Evolutionary conservation across 768 basidiomycete genomes (phyloP).

Genomic region (Tricholoma saponaceum): DNA sequence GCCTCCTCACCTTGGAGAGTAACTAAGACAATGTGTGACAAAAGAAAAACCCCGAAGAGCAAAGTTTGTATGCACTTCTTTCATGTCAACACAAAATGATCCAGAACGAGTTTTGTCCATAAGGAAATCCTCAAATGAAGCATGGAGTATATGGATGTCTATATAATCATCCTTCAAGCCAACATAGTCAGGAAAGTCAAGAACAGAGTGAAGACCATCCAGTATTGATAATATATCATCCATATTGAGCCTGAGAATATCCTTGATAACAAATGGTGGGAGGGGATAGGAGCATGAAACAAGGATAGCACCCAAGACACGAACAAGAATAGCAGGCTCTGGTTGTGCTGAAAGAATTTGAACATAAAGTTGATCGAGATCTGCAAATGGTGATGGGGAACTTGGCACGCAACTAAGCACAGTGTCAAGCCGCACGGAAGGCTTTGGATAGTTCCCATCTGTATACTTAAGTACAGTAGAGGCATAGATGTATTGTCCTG

Average conservation of each 20-base stretch:
- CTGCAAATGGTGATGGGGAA: not conserved
- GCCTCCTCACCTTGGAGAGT: not conserved
- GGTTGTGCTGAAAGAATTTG: not conserved
- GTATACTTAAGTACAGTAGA: not conserved
- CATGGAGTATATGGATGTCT: not conserved
- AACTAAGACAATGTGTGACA: not conserved
- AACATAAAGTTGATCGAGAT: not conserved
- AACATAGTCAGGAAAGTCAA: too few relatives aligned
- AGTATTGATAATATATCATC: too few relatives aligned
- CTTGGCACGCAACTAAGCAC: not conserved
- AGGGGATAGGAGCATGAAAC: too few relatives aligned
- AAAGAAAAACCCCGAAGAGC: not conserved
- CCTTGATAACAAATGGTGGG: too few relatives aligned
- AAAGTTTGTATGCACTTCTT: not conserved
- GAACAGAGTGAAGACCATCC: too few relatives aligned
- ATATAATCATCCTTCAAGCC: too few relatives aligned
- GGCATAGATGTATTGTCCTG: slow-evolving; percentile 9
- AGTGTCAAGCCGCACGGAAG: not conserved
- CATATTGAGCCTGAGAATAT: too few relatives aligned
- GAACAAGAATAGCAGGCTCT: not conserved
- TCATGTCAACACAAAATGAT: not conserved
- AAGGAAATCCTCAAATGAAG: not conserved
- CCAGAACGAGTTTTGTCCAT: not conserved
- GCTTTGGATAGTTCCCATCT: not conserved
- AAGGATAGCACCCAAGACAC: not conserved